Base-by-base conservation (phyloP, 1,284 basidiomycete genomes). In the Rhizoctonia solani region DNA sequence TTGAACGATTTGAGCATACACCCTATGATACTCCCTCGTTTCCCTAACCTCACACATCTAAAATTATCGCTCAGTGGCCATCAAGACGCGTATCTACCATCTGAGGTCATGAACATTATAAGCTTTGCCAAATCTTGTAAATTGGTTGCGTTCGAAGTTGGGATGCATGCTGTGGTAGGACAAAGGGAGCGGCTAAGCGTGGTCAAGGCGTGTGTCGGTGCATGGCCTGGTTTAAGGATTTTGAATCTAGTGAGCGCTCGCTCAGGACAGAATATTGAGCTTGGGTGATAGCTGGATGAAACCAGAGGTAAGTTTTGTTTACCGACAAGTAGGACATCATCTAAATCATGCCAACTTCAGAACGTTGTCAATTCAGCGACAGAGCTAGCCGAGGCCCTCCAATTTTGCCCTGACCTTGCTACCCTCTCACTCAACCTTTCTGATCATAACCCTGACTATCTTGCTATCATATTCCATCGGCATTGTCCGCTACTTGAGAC, bases 11-110 rank as follows among this genome's bases (percentile, higher is more conserved):
- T 61, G 4, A 61, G 56, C 56, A 49, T 61, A 50, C 56, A 61
- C 46, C 56, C 56, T 16, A 21, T 61, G 25, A 25, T 50, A 1
- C 44, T 61, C 23, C n/a, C 29, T 23, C 30, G 41, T 2, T 30
- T 61, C 19, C 44, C 56, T 21, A 14, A 23, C 44, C 41, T 61
- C 8, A 61, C 56, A 1, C 56, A 61, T 61, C 29, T 61, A 29
- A 61, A 61, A 16, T 23, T 61, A 6, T 61, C 56, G 1, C 29
- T 61, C 1, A 27, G 27, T 13, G 30, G 21, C 2, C 42, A 49
- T 37, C 56, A 46, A 4, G 56, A 61, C 14, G 56, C 56, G 19
- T 61, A 49, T 32, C 56, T 47, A 14, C 25, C 56, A 11, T 32
- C 44, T 1, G 56, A 61, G 8, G 56, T 42, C 3, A 29, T 61